Evolutionary conservation across 2,329 filamentous ascomycete species (phyloP).

Genomic region (Penicillium griseofulvum): DNA sequence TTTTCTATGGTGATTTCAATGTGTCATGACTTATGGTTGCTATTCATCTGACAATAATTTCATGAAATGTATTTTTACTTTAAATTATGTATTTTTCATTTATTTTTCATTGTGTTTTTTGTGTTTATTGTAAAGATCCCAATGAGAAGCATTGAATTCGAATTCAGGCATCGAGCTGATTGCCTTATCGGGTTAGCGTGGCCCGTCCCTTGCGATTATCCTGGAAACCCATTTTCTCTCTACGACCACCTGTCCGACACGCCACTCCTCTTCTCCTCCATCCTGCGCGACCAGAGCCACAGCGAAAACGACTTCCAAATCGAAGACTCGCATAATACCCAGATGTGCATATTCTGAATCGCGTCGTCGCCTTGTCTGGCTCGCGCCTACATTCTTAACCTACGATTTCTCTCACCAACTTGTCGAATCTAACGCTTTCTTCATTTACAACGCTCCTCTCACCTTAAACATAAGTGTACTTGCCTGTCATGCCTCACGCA

Average conservation of each 20-base stretch:
- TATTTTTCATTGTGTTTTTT: neutral
- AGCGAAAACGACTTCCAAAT: neutral
- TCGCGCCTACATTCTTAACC: conserved; percentile 1
- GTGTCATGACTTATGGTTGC: conserved; percentile 26
- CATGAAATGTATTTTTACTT: neutral
- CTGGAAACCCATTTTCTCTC: conserved; percentile 7
- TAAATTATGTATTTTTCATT: neutral
- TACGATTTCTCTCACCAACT: conserved; percentile 2
- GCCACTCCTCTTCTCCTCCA: neutral
- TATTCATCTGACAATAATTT: neutral
- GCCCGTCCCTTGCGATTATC: conserved; percentile 7
- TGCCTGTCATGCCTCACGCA: conserved; percentile 39
- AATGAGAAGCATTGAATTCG: neutral
- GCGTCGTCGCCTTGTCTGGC: conserved; percentile 9
- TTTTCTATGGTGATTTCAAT: conserved; percentile 56
- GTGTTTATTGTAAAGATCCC: neutral
- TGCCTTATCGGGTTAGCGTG: conserved; percentile 29
- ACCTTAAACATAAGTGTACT: neutral
- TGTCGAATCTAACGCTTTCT: neutral
- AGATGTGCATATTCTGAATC: conserved; percentile 11
- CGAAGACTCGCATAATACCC: neutral
- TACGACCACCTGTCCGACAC: neutral
- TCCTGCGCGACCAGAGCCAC: neutral
- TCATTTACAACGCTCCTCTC: neutral
- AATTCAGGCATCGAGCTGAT: conserved; percentile 15